A percentile compares a stretch with the other conserved stretches of the same genome.
These are phyloP conservation scores for Hyaloscypha finlandica DNA, from an alignment of 495 filamentous ascomycete species.

Conservation along the genomic window DNA sequence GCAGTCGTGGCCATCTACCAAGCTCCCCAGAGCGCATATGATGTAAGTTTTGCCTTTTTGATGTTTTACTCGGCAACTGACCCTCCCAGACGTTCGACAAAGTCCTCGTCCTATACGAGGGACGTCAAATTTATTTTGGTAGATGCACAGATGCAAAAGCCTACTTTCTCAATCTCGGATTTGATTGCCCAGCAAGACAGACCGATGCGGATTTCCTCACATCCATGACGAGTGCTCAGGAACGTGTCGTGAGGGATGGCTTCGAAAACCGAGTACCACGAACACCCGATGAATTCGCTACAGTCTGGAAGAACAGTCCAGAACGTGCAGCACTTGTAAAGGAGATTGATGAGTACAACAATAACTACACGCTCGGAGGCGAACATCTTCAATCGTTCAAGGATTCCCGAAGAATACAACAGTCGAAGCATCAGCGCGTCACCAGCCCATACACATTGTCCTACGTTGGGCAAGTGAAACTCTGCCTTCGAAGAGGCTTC, in stretches of 20 bases:
- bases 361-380: slow-evolving; percentile 60
- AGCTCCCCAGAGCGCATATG: slow-evolving; percentile 43
- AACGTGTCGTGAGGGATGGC: slow-evolving; percentile 60
- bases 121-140: slow-evolving; percentile 67
- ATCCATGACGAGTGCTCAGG: slow-evolving; percentile 64
- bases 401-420: slow-evolving; percentile 62
- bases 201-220: slow-evolving; percentile 73
- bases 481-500: slow-evolving; percentile 77
- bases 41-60: slow-evolving; percentile 32
- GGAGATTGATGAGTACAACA: slow-evolving; percentile 72
- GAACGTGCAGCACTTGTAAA: slow-evolving; percentile 50
- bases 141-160: slow-evolving; percentile 53
- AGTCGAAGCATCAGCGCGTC: slow-evolving; percentile 61
- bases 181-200: slow-evolving; percentile 51
- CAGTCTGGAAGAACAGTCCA: slow-evolving; percentile 56
- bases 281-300: slow-evolving; percentile 68
- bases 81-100: slow-evolving; percentile 52
- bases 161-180: slow-evolving; percentile 63
- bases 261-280: slow-evolving; percentile 65
- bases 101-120: slow-evolving; percentile 62
- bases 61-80: neutral
- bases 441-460: slow-evolving; percentile 77
- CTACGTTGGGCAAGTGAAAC: slow-evolving; percentile 63
- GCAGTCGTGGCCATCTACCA: slow-evolving; percentile 54
- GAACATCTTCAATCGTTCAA: slow-evolving; percentile 53